Conservation (phyloP, 2,329 filamentous ascomycete genomes). For the Myriosclerotinia scirpicola region DNA sequence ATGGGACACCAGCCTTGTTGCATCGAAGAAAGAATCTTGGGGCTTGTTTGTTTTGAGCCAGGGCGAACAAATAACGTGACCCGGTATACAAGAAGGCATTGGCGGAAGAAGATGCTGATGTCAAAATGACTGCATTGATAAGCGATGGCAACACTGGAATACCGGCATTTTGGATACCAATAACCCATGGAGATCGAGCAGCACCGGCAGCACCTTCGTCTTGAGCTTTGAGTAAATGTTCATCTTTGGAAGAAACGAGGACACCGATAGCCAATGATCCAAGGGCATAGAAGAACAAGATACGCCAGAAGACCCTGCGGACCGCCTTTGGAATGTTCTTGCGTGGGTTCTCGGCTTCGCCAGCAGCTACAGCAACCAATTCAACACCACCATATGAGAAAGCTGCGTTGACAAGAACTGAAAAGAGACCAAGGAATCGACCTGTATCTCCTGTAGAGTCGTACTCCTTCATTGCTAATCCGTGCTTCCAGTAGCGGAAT, state of each 20-base stretch:
- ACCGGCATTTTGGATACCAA: conserved; percentile 66
- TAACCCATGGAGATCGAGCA: conserved; percentile 65
- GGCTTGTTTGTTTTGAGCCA: conserved; percentile 66
- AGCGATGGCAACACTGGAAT: conserved; percentile 67
- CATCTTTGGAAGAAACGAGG: conserved; percentile 67
- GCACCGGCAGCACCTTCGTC: conserved; percentile 60
- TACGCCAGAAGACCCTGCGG: conserved; percentile 76
- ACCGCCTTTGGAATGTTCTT: conserved; percentile 70
- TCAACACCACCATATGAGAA: conserved; percentile 52
- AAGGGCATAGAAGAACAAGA: conserved; percentile 73
- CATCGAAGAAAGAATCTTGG: conserved; percentile 60
- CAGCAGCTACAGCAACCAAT: conserved; percentile 52
- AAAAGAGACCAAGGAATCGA: conserved; percentile 65
- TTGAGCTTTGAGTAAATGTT: conserved; percentile 63
- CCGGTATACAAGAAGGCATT: conserved; percentile 39
- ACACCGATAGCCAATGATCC: conserved; percentile 72
- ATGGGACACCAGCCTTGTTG: conserved; percentile 65
- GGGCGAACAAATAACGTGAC: conserved; percentile 40
- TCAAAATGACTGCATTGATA: conserved; percentile 71
- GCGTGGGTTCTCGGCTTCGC: conserved; percentile 70
- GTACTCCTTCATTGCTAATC: conserved; percentile 67
- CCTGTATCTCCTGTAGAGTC: conserved; percentile 66
- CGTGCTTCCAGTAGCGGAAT: conserved; percentile 66
- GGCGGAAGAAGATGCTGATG: conserved; percentile 51
- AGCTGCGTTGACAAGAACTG: conserved; percentile 49